Percentiles rank a stretch among this genome's conserved stretches.
Evolutionary conservation across 495 filamentous ascomycete species (phyloP).

Genomic region (Bathelium albidoporum): DNA sequence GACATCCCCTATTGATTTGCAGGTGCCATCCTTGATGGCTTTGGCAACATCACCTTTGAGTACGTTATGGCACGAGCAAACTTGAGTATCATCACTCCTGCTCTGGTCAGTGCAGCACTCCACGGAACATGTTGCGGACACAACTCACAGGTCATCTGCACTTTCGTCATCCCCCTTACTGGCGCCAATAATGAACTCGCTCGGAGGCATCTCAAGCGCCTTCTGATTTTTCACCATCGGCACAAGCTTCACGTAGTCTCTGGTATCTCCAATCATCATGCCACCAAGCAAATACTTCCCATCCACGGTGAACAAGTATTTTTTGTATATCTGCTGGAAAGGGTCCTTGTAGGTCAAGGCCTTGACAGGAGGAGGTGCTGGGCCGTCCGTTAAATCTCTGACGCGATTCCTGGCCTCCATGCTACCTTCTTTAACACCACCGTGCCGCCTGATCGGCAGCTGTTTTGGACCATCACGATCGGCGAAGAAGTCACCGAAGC

Average conservation of each 20-base stretch:
- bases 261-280: slow-evolving; percentile 98
- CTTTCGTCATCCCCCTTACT: slow-evolving; percentile 67
- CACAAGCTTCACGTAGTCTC: slow-evolving; percentile 87
- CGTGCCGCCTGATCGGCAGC: slow-evolving; percentile 45
- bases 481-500: slow-evolving; percentile 94
- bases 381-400: slow-evolving; percentile 44
- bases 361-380: slow-evolving; percentile 56
- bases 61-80: slow-evolving; percentile 96
- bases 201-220: slow-evolving; percentile 68
- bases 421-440: slow-evolving; percentile 29
- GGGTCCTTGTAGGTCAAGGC: slow-evolving; percentile 88
- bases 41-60: slow-evolving; percentile 73
- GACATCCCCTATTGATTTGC: slow-evolving; percentile 76
- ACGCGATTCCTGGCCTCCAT: slow-evolving; percentile 32
- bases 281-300: slow-evolving; percentile 89
- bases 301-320: slow-evolving; percentile 86
- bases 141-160: slow-evolving; percentile 51
- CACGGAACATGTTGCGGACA: not conserved
- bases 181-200: slow-evolving; percentile 81
- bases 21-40: slow-evolving; percentile 67
- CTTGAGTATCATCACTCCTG: slow-evolving; percentile 75
- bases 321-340: slow-evolving; percentile 91
- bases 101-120: slow-evolving; percentile 27
- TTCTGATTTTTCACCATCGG: slow-evolving; percentile 86
- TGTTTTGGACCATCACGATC: slow-evolving; percentile 78